These are phyloP conservation scores for Hypericum androsaemum DNA, from an alignment of 345 rosid genomes.

Conservation along the genomic window DNA sequence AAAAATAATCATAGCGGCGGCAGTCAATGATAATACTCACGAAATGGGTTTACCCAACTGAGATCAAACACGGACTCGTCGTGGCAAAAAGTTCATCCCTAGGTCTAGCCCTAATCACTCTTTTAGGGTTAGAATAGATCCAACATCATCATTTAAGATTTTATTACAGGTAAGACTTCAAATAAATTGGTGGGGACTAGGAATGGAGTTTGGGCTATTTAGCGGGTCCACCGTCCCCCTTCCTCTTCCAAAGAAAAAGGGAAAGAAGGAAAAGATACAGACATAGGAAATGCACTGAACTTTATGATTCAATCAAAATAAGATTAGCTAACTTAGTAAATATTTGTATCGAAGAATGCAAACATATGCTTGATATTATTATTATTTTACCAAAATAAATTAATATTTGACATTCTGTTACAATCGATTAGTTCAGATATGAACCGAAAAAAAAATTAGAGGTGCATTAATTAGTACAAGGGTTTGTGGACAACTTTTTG, in stretches of 20 bases:
- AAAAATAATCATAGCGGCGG: too few relatives aligned
- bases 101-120: too few relatives aligned
- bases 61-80: too few relatives aligned
- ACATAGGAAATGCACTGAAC: neutral
- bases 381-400: too few relatives aligned
- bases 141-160: constrained; percentile 34
- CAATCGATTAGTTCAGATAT: too few relatives aligned
- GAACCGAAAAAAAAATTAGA: too few relatives aligned
- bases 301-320: neutral
- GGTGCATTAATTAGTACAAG: neutral
- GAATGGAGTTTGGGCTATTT: constrained; percentile 24
- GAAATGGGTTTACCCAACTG: too few relatives aligned
- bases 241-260: constrained; percentile 14
- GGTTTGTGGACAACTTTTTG: constrained; percentile 13
- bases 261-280: neutral
- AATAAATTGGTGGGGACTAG: constrained; percentile 32
- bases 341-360: too few relatives aligned
- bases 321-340: neutral
- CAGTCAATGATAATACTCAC: too few relatives aligned
- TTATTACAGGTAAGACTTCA: constrained; percentile 19
- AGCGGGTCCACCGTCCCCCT: constrained; percentile 30
- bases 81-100: too few relatives aligned
- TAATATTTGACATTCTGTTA: too few relatives aligned
- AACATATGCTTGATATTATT: too few relatives aligned
- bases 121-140: constrained; percentile 10